Percentiles rank a stretch among this genome's conserved stretches.
Evolutionary conservation across 176 grass and related monocot species (phyloP).

Genomic region (Bonia amplexicaulis): DNA sequence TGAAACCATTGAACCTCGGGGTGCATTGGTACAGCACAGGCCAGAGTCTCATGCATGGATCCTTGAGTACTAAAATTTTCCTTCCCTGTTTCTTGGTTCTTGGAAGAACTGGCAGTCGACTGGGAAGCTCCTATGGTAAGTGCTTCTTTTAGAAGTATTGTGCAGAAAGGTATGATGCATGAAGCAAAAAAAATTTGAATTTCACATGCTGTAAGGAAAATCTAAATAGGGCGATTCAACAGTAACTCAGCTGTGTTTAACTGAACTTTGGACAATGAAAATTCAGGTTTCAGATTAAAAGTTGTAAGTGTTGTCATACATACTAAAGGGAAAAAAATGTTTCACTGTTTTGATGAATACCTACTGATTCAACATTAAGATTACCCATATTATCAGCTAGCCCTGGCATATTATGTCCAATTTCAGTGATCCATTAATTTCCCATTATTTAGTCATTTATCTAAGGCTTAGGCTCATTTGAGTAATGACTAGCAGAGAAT

Average conservation of each 20-base stretch:
- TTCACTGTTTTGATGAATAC: not conserved
- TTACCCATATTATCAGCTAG: not conserved
- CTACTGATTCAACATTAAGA: not conserved
- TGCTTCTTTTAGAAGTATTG: not conserved
- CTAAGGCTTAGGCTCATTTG: not conserved
- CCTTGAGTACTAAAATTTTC: conserved; percentile 46
- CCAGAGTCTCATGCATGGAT: conserved; percentile 39
- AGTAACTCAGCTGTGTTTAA: not conserved
- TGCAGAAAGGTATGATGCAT: not conserved
- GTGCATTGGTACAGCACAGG: conserved; percentile 53
- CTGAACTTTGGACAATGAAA: not conserved
- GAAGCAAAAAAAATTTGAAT: not conserved
- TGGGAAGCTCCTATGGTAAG: conserved; percentile 36
- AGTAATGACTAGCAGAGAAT: not conserved
- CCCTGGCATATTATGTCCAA: not conserved
- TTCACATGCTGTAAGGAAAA: not conserved
- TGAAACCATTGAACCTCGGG: conserved; percentile 45
- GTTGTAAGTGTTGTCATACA: too few species aligned
- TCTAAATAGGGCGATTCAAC: not conserved
- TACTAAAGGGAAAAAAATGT: too few species aligned
- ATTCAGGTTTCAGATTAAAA: not conserved
- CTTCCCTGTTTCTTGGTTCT: conserved; percentile 45
- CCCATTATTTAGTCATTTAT: not conserved
- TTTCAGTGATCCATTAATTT: not conserved
- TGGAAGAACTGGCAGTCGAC: conserved; percentile 36